Percentiles rank a stretch among this genome's conserved stretches.
Evolutionary conservation across 192 early-diverging fungal species (phyloP).

Genomic region (Rhizophagus clarus): DNA sequence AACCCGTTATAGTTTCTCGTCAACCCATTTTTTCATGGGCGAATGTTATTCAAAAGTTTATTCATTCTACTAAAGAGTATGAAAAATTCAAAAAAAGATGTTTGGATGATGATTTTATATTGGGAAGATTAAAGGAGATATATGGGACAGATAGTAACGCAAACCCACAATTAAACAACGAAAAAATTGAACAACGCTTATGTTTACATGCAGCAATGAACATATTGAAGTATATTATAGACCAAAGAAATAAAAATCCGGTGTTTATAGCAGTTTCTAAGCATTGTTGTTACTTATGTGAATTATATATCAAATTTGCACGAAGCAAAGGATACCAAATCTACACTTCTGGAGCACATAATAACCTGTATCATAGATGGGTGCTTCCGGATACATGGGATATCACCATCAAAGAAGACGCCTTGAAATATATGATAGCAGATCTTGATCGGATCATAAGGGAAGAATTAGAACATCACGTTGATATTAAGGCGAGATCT

Average conservation of each 20-base stretch:
- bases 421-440: neutral
- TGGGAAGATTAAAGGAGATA: neutral
- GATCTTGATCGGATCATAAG: too few species aligned
- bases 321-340: neutral
- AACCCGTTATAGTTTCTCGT: neutral
- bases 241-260: neutral
- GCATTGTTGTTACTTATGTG: too few species aligned
- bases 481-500: too few species aligned
- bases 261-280: neutral
- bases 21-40: neutral
- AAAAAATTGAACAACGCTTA: neutral
- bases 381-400: neutral
- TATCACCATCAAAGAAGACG: neutral
- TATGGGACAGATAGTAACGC: neutral
- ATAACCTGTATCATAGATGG: neutral
- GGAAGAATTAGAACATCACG: too few species aligned
- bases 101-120: neutral
- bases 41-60: neutral
- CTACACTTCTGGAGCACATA: neutral
- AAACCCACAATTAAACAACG: neutral
- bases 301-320: conserved; percentile 1
- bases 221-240: neutral
- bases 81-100: neutral
- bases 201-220: conserved; percentile 1
- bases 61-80: neutral